Evolutionary conservation across 106 monocot species (phyloP), one percentile per base, ranked within the genome.

Genomic region (Agapanthus africanus): DNA sequence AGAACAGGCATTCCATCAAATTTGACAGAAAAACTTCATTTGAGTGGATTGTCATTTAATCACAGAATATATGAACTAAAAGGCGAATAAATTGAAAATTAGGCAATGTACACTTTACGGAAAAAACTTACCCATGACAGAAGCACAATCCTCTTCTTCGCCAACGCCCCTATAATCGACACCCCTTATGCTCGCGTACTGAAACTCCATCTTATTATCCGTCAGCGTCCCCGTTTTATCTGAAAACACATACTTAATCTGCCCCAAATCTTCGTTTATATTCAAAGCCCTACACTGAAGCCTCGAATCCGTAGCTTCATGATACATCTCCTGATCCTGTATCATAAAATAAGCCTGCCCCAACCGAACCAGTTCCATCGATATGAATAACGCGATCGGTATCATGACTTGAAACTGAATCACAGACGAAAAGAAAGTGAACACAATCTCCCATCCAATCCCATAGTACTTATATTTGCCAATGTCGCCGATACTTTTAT

Each of bases 141-240:
- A 72, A 54, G 27, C 32, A 23, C 41, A 51, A 22, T 65, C 60
- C 23, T 18, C 59, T 4, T 34, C 40, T 14, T n/a, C 44, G 4
- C 50, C 78, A 8, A 2, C 39, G 32, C 14, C 41, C 31, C 78
- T 80, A 75, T 85, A 95, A 75, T 95, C 88, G 3, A 41, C 19
- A 5, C 95, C 95, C 1, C 44, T 38, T 0, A 95, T 70, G 50
- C 88, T 88, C 7, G 87, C 88, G 7, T 78, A 84, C 25, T 59
- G 83, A 78, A 95, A 95, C 72, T 83, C 95, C 95, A 95, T 95
- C 71, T 88, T 91, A 64, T 95, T 95, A 81, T 95, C 91, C 2
- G 95, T 91, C 78, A 95, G 38, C 3, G 95, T 91, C 11, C 95
- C 94, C 4, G 94, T 95, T 46, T 94, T 94, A 46, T 94, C 94